A percentile compares a stretch with the other conserved stretches of the same genome.
Conservation (phyloP, 192 early-diverging fungal species). For the Funneliformis mosseae region DNA sequence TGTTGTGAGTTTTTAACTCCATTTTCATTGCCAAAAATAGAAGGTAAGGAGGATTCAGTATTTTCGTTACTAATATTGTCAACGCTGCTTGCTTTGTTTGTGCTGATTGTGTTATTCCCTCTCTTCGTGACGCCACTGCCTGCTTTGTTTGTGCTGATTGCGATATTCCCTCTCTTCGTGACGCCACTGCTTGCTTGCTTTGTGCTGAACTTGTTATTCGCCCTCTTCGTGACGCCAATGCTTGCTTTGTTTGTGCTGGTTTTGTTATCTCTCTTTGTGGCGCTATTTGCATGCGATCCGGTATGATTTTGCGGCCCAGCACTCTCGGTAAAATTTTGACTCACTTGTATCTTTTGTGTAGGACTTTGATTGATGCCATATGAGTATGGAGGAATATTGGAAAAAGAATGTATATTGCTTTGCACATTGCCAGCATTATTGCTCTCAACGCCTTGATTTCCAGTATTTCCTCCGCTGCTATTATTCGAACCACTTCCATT, state of each 20-base stretch:
- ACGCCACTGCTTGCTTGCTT: no score
- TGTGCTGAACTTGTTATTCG: no score
- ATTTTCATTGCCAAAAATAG: background rate
- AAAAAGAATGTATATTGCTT: background rate
- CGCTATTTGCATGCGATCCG: background rate
- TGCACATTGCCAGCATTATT: background rate
- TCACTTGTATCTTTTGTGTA: background rate
- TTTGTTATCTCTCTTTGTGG: no score
- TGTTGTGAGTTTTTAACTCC: slow-evolving; percentile 16
- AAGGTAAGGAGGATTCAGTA: background rate
- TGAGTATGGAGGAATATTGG: background rate
- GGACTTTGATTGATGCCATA: slow-evolving; percentile 19
- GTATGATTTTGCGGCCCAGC: no score
- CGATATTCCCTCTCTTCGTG: background rate
- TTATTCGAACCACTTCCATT: background rate
- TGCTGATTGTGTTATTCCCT: background rate
- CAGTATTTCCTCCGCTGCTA: background rate
- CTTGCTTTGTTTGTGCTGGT: no score
- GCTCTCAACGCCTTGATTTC: background rate
- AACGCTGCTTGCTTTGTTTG: background rate
- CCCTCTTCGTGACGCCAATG: no score
- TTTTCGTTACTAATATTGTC: background rate
- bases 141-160: background rate
- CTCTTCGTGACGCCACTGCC: background rate
- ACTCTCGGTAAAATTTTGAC: background rate